Percentiles rank a stretch among this genome's conserved stretches.
These are phyloP conservation scores for Canna indica DNA, from an alignment of 176 grass and related monocot genomes.

Conservation along the genomic window DNA sequence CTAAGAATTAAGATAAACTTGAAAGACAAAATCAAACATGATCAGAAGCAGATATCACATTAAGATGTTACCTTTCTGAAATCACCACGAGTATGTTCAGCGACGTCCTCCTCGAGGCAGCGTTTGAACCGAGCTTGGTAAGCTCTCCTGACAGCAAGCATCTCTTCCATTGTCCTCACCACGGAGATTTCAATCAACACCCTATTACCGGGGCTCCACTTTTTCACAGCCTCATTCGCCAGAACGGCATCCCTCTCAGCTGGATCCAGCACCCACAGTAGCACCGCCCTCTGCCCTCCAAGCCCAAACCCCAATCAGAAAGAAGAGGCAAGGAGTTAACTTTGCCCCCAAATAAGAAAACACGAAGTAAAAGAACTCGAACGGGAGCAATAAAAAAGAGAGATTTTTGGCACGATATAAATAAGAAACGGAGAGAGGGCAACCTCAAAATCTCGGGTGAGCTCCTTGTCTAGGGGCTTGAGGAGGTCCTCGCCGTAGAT, in stretches of 20 bases:
- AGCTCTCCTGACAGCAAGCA: slow-evolving; percentile 54
- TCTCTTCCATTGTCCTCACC: slow-evolving; percentile 41
- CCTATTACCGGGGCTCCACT: slow-evolving; percentile 42
- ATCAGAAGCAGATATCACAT: background rate
- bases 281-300: slow-evolving; percentile 45
- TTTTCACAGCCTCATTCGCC: slow-evolving; percentile 56
- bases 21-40: background rate
- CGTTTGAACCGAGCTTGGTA: slow-evolving; percentile 72
- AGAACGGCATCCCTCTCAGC: slow-evolving; percentile 76
- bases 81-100: slow-evolving; percentile 51
- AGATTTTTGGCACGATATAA: background rate
- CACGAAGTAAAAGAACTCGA: background rate
- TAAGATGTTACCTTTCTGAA: slow-evolving; percentile 56
- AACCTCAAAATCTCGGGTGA: slow-evolving; percentile 88
- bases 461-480: slow-evolving; percentile 66
- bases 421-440: slow-evolving; percentile 5
- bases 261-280: slow-evolving; percentile 66
- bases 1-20: background rate
- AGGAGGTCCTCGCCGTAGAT: slow-evolving; percentile 64
- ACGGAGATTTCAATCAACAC: slow-evolving; percentile 85
- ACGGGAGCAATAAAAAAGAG: background rate
- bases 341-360: background rate
- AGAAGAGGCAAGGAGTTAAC: background rate
- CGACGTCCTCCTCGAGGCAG: slow-evolving; percentile 94
- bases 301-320: background rate